phyloP scores from a whole-genome alignment of 192 early-diverging fungal species.

The Rhizophagus sp. region DNA sequence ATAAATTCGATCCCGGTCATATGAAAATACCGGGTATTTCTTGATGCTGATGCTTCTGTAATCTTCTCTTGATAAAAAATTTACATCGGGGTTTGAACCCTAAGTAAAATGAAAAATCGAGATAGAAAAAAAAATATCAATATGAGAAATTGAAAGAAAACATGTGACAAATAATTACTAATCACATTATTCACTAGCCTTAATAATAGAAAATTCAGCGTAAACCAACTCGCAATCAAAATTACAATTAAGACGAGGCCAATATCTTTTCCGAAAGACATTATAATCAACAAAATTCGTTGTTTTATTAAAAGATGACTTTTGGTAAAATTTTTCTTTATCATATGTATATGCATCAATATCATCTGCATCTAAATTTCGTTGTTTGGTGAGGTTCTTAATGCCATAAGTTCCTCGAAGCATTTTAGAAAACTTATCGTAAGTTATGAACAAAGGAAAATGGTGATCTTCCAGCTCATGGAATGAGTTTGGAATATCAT shows the following conservation, averaged over 20 bases:
- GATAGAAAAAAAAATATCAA: neutral
- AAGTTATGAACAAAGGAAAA: slow-evolving; percentile 17
- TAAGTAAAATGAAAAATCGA: neutral
- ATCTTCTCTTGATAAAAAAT: slow-evolving; percentile 18
- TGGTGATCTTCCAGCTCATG: neutral
- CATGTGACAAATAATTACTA: neutral
- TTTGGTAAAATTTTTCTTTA: neutral
- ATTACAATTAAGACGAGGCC: neutral
- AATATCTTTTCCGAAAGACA: slow-evolving; percentile 1
- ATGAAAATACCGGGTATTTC: slow-evolving; percentile 2
- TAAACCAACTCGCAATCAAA: neutral
- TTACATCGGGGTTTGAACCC: slow-evolving; percentile 9
- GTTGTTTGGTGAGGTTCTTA: neutral
- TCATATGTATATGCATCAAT: neutral
- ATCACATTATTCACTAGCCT: neutral
- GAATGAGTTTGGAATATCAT: slow-evolving; percentile 6
- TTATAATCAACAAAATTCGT: neutral
- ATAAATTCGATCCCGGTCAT: slow-evolving; percentile 18
- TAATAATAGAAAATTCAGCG: slow-evolving; percentile 19
- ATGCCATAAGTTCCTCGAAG: slow-evolving; percentile 18
- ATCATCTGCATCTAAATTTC: neutral
- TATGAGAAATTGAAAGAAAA: neutral
- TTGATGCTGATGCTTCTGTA: neutral
- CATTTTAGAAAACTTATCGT: slow-evolving; percentile 8
- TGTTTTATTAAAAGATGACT: neutral